These are phyloP conservation scores for Paecilomyces variotii DNA, from an alignment of 2,329 filamentous ascomycete genomes.

Conservation along the genomic window DNA sequence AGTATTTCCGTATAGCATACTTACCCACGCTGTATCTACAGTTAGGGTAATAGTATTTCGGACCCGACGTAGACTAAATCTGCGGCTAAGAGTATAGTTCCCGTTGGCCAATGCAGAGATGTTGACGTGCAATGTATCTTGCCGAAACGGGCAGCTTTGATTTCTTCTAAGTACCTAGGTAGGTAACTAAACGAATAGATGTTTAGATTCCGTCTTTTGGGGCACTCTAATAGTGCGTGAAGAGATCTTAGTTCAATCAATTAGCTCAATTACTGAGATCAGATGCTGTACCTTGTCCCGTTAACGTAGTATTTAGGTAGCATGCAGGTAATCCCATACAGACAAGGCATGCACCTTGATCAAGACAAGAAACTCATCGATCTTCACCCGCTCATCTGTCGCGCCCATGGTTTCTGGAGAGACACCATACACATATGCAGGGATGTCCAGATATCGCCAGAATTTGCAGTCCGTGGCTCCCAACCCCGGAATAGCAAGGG, in stretches of 20 bases:
- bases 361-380: slow-evolving; percentile 3
- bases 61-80: too few species aligned
- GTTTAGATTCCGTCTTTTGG: too few species aligned
- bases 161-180: too few species aligned
- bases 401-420: slow-evolving; percentile 2
- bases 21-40: too few species aligned
- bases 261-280: not conserved
- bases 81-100: too few species aligned
- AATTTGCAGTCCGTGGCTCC: slow-evolving; percentile 37
- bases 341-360: slow-evolving; percentile 2
- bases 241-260: not conserved
- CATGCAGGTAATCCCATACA: slow-evolving; percentile 2
- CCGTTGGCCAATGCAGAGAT: too few species aligned
- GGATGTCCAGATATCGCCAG: slow-evolving; percentile 29
- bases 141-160: too few species aligned
- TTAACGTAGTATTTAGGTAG: not conserved
- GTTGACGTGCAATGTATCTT: too few species aligned
- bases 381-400: slow-evolving; percentile 1
- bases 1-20: too few species aligned
- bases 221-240: too few species aligned
- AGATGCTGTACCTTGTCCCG: not conserved
- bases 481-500: slow-evolving; percentile 28
- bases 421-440: slow-evolving; percentile 30
- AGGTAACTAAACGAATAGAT: too few species aligned
- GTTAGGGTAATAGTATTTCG: too few species aligned